Evolutionary conservation across 2,329 filamentous ascomycete genomes (phyloP), one percentile per base, ranked within the genome.

Genomic region (Aschersonia sp.): DNA sequence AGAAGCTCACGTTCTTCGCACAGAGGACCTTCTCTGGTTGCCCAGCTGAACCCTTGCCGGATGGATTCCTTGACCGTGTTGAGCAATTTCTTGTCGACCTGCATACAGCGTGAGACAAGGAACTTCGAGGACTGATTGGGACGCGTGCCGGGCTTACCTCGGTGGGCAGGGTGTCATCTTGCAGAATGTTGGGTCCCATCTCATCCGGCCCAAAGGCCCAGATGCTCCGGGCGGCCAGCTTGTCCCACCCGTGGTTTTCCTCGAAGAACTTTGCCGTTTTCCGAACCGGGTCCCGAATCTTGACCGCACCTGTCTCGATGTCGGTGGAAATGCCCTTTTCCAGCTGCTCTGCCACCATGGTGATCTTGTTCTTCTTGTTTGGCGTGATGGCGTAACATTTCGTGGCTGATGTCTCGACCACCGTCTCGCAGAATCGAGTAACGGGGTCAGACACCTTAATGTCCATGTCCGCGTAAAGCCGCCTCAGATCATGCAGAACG

Each of bases 291-390:
- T 97, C 90, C 53, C 85, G 87, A 68, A 98, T 96, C 58, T 79
- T 88, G 57, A 98, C 89, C 48, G 78, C 83, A 30, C 90, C 89
- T 44, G 78, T 81, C 68, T 98, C 92, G 53, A 98, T 97, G 58
- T 98, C 92, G 58, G 86, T 82, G 5, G 90, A 87, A 52, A 98
- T 94, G 12, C 92, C 92, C 57, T 94, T 85, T 55, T 98, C 92
- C 11, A 98, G 71, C 35, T 92, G 90, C 63, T 98, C 92, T 4
- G 92, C 92, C 49, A 97, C 85, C 87, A 98, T 96, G 37, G 92
- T 97, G 58, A 98, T 85, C 65, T 94, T 95, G 71, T 98, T 98
- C 72, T 96, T 96, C 70, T 98, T 98, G 70, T 98, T 98, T 2
- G 92, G 92, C 2, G 92, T 97, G 56, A 95, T 81, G 29, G 92